phyloP scores from a whole-genome alignment of 495 filamentous ascomycete species.

The Letharia lupina region DNA sequence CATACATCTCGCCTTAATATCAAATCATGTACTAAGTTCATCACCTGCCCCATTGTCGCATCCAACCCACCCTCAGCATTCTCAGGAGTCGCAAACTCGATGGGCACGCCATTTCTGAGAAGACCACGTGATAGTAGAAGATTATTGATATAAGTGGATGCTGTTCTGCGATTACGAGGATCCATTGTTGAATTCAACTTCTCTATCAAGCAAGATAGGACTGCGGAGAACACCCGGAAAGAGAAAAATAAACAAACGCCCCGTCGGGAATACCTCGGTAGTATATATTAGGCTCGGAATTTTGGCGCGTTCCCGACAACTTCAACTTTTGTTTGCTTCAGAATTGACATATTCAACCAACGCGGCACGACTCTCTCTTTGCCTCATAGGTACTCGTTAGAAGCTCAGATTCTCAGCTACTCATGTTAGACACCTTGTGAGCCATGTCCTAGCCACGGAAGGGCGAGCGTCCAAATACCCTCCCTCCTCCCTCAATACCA shows the following conservation, averaged over 20 bases:
- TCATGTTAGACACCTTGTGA: not conserved
- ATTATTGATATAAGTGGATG: constrained; percentile 94
- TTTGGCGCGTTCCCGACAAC: constrained; percentile 9
- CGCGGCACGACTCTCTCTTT: not conserved
- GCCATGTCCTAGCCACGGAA: constrained; percentile 1
- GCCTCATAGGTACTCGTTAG: not conserved
- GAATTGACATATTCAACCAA: not conserved
- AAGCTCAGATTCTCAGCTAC: not conserved
- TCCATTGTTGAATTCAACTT: constrained; percentile 48
- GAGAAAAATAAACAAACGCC: constrained; percentile 14
- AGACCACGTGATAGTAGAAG: constrained; percentile 83
- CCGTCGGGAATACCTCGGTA: not conserved
- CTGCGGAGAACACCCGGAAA: not conserved
- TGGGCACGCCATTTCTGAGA: constrained; percentile 69
- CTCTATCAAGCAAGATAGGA: not conserved
- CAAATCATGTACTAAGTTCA: constrained; percentile 87
- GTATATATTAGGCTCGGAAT: not conserved
- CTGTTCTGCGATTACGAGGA: constrained; percentile 69
- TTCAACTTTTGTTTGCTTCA: constrained; percentile 3
- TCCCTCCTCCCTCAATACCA: not conserved
- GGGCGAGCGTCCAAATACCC: not conserved
- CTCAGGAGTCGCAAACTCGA: constrained; percentile 76
- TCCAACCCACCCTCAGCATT: constrained; percentile 54
- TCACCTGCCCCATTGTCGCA: constrained; percentile 73
- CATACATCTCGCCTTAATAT: constrained; percentile 75